Base-by-base conservation (phyloP, 495 filamentous ascomycete species). In the Aspergillus panamensis region DNA sequence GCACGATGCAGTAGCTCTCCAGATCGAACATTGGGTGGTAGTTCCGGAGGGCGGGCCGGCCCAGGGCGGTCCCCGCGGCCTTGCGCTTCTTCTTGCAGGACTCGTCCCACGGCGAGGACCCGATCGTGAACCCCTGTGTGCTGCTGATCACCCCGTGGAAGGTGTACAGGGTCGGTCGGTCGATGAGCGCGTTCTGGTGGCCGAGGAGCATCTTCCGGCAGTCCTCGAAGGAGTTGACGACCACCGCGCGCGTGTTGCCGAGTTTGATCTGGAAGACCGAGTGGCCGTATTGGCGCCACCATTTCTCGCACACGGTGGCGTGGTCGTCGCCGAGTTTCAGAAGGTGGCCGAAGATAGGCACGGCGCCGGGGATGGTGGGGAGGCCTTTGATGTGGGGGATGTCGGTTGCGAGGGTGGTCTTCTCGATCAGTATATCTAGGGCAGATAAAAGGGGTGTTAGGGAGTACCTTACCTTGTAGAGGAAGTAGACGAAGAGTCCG, bases 291-390 rank as follows among this genome's bases (percentile, higher is more conserved):
- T 82, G 59, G 1, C 74, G 69, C 77, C 76, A 80, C 80, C 80
- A 83, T 48, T 67, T 61, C 52, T 82, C 79, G 31, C 77, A 82
- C 1, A 77, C 70, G 0, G 67, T 80, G 12, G 82, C 81, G 63
- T 85, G 81, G 48, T 83, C 78, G 3, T 79, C 78, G 9, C 82
- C 81, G 8, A 84, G 77, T 39, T 75, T 63, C n/a, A 80, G 69
- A 0, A 85, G 72, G 66, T 84, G 79, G 1, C 81, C 80, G 40
- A 77, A 69, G 32, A 83, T 63, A 1, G 80, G 80, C 7, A 78
- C 48, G 6, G 75, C 74, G 6, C 76, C 75, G 6, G 80, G 81
- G 17, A 82, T 78, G 48, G 82, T 79, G 12, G 77, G 78, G 0
- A 84, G 48, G 20, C 77, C 77, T 42, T 70, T 69, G 62, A 80